phyloP scores from a whole-genome alignment of 257 asterid genomes.

The Nicotiana noctiflora region DNA sequence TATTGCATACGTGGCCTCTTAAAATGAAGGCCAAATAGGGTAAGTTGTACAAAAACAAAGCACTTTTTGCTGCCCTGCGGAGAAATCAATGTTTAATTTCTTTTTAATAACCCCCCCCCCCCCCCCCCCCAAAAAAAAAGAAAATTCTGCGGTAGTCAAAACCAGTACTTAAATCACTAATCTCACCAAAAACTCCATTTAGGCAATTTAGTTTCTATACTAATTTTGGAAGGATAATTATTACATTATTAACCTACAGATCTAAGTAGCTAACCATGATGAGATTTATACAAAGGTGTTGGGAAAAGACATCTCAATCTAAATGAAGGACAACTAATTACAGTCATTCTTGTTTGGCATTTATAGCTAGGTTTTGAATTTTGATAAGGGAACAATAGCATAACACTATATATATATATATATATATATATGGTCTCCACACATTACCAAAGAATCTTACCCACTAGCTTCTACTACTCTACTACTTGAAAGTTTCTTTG shows the following conservation, averaged over 20 bases:
- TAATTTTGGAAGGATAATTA: not conserved
- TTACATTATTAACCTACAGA: not conserved
- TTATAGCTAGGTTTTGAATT: not conserved
- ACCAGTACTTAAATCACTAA: not conserved
- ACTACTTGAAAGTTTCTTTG: not conserved
- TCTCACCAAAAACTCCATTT: not conserved
- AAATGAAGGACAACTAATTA: not conserved
- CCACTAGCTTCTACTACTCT: not conserved
- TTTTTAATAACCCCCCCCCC: not conserved
- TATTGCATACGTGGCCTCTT: no score
- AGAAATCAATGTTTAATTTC: not conserved
- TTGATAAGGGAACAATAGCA: not conserved
- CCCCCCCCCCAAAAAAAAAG: no score
- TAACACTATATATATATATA: not conserved
- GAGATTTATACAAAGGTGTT: not conserved
- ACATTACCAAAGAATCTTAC: not conserved
- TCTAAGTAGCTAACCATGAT: not conserved
- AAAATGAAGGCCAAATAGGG: no score
- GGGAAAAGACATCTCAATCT: not conserved
- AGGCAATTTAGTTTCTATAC: not conserved
- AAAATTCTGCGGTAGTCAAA: not conserved
- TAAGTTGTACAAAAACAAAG: no score
- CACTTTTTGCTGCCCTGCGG: not conserved
- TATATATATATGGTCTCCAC: not conserved
- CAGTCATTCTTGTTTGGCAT: not conserved